phyloP scores from a whole-genome alignment of 345 rosid genomes.

The Populus deltoides region DNA sequence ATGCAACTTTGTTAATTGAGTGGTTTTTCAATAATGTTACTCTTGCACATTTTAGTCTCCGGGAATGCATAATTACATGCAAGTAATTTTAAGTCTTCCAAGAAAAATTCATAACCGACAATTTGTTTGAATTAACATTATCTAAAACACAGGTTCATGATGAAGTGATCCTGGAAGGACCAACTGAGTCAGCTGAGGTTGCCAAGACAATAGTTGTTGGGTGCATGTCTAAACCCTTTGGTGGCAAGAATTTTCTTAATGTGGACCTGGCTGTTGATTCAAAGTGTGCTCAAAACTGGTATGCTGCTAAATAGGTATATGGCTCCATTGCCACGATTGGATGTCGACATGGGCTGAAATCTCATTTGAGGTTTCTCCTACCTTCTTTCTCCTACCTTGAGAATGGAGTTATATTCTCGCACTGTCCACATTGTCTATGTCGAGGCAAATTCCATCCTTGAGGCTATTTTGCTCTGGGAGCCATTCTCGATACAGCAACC shows the following conservation, averaged over 20 bases:
- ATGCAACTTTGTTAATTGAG: neutral
- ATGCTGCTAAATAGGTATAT: slow-evolving; percentile 62
- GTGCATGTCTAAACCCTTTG: slow-evolving; percentile 87
- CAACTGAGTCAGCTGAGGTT: slow-evolving; percentile 70
- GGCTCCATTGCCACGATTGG: neutral
- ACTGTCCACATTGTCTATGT: neutral
- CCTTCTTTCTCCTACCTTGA: slow-evolving; percentile 3
- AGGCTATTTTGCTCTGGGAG: neutral
- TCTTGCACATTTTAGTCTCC: neutral
- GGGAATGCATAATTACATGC: neutral
- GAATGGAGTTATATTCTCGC: neutral
- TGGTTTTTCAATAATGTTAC: too few relatives aligned
- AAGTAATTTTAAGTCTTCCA: neutral
- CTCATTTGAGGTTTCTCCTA: neutral
- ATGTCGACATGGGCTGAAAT: slow-evolving; percentile 9
- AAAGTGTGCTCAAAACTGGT: slow-evolving; percentile 91
- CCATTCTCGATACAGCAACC: neutral
- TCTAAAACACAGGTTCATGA: slow-evolving; percentile 71
- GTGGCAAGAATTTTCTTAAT: slow-evolving; percentile 66
- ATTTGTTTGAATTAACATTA: neutral
- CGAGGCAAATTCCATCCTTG: neutral
- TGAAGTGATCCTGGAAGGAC: slow-evolving; percentile 98
- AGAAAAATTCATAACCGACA: neutral
- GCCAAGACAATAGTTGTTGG: slow-evolving; percentile 81
- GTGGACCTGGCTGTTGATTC: slow-evolving; percentile 86